phyloP scores from a whole-genome alignment of 306 rosid species.

The Mucuna pruriens region DNA sequence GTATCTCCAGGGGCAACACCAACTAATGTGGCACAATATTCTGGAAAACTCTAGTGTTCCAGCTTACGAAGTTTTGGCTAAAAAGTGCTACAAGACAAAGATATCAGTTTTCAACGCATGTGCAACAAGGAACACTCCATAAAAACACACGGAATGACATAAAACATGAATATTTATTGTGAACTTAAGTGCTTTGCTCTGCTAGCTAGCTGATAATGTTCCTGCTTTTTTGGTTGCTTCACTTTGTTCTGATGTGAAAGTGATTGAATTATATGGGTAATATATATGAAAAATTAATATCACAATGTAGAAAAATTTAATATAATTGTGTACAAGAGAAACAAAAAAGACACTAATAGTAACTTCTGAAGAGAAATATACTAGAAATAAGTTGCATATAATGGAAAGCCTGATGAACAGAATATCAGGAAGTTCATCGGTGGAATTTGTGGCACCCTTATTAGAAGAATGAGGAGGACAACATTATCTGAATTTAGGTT shows the following conservation, averaged over 20 bases:
- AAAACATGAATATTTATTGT: constrained; percentile 2
- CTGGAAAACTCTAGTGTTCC: neutral
- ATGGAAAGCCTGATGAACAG: neutral
- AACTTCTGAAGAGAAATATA: neutral
- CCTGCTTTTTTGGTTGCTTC: neutral
- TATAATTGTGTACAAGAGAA: neutral
- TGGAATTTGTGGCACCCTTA: neutral
- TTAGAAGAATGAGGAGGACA: neutral
- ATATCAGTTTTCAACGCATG: neutral
- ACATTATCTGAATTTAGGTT: neutral
- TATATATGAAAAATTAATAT: neutral
- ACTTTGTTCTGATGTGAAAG: neutral
- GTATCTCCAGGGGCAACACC: constrained; percentile 5
- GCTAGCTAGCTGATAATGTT: neutral
- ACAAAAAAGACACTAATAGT: neutral
- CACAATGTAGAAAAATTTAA: neutral
- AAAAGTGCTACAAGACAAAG: constrained; percentile 7
- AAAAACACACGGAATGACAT: neutral
- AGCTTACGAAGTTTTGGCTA: neutral
- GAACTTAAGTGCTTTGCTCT: neutral
- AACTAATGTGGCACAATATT: constrained; percentile 12
- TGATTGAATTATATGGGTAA: neutral
- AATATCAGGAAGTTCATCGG: neutral
- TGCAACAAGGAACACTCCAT: constrained; percentile 21
- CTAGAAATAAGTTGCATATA: too few relatives aligned